Evolutionary conservation across 2,329 filamentous ascomycete species (phyloP), one percentile per base, ranked within the genome.

Genomic region (Fusarium humuli): DNA sequence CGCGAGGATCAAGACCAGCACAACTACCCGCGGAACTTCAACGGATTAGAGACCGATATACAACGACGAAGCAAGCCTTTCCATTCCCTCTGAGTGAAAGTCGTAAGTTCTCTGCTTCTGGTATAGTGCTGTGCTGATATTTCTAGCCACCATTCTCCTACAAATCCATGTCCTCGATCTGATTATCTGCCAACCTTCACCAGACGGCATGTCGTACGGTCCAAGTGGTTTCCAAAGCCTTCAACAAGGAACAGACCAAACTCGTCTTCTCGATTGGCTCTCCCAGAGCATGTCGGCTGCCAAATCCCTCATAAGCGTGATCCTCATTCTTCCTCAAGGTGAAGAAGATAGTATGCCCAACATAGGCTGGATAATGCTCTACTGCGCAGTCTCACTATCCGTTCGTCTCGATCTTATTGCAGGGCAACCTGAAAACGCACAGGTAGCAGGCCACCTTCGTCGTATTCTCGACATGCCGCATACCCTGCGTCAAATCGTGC

Each of bases 331-430:
- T 2, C 74, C 77, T 1, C 63, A 67, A 16, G 75, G 73, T 2
- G 76, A 77, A 30, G 77, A 79, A 52, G 65, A 69, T 1, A 59
- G 63, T 2, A 71, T 79, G 37, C 72, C 76, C 6, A 79, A 79
- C 20, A 72, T 77, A 1, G 73, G 73, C 13, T 79, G 77, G 78
- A 72, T 79, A 32, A 77, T 75, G 62, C 40, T 79, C 1, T 76
- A 79, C 29, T 79, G 78, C 20, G 76, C 74, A 5, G 66, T 78
- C 0, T 78, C 77, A 0, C 50, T 79, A 0, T 70, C 76, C 1
- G 75, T 76, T 10, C 68, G 77, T 5, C 68, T 79, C n/a, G 77
- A 79, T 40, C 70, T 79, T 7, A 56, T 79, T 3, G 77, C 77
- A 1, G 70, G 72, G 5, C 72, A 77, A 14, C 69, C 73, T 0